These are phyloP conservation scores for Mycena latifolia DNA, from an alignment of 768 basidiomycete genomes.

Conservation along the genomic window DNA sequence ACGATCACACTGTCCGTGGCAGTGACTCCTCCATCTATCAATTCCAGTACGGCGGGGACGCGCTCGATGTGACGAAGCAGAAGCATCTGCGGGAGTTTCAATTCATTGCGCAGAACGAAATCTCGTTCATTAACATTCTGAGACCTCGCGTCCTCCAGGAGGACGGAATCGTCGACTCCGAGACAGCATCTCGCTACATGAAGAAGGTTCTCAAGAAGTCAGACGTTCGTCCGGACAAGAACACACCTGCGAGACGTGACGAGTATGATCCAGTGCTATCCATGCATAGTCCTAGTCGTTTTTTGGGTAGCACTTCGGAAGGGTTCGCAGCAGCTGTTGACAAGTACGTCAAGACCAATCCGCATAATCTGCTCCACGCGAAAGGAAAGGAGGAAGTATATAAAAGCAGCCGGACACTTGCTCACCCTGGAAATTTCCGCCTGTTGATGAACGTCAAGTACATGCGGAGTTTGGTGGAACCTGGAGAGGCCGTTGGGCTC, in stretches of 20 bases:
- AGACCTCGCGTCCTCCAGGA: conserved; percentile 66
- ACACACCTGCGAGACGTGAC: conserved; percentile 64
- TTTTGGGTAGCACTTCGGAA: conserved; percentile 93
- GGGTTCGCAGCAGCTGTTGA: conserved; percentile 86
- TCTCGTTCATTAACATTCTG: conserved; percentile 81
- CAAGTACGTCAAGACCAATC: conserved; percentile 83
- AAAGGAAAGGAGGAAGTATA: conserved; percentile 51
- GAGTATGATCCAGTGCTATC: conserved; percentile 81
- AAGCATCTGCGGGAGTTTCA: conserved; percentile 95
- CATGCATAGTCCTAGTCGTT: conserved; percentile 80
- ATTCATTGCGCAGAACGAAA: conserved; percentile 90
- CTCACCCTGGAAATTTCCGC: conserved; percentile 74
- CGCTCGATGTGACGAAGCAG: conserved; percentile 96
- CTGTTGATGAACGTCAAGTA: conserved; percentile 93
- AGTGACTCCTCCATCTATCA: conserved; percentile 95
- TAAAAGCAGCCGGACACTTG: conserved; percentile 59
- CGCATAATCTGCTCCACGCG: conserved; percentile 57
- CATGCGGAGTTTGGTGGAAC: conserved; percentile 92
- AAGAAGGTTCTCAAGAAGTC: conserved; percentile 90
- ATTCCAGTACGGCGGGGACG: conserved; percentile 97
- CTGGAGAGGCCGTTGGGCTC: conserved; percentile 98
- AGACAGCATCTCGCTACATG: conserved; percentile 82
- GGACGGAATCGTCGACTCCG: conserved; percentile 68
- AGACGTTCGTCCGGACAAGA: conserved; percentile 54
- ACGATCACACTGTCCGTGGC: conserved; percentile 97